phyloP scores from a whole-genome alignment of 2,329 filamentous ascomycete genomes.

The Trichoderma polysporum region DNA sequence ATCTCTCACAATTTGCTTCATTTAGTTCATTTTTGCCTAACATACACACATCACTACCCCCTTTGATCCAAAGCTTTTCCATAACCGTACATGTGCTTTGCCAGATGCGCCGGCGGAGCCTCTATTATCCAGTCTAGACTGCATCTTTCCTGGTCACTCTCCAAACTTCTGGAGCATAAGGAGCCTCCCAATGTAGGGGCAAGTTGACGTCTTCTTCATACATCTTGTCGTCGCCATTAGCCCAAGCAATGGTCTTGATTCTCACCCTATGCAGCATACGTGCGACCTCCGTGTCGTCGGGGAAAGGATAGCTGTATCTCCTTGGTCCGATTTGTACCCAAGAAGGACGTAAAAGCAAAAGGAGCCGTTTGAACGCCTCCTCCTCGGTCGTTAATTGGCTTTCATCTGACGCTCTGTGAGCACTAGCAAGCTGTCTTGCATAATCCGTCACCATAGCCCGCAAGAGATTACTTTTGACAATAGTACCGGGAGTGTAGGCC shows the following conservation, averaged over 20 bases:
- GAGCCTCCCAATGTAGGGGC: neutral
- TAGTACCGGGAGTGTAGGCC: neutral
- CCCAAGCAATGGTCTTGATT: neutral
- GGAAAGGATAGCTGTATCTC: neutral
- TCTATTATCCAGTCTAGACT: neutral
- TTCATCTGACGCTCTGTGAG: neutral
- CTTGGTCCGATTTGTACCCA: neutral
- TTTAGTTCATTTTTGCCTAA: no score
- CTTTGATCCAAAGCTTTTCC: no score
- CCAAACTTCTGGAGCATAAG: neutral
- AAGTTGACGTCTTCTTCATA: neutral
- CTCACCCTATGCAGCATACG: neutral
- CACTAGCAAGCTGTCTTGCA: neutral
- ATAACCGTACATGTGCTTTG: no score
- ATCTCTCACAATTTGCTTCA: no score
- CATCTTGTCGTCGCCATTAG: neutral
- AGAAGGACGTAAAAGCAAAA: neutral
- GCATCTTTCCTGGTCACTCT: neutral
- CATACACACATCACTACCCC: no score
- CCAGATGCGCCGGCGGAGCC: neutral
- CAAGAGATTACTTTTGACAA: neutral
- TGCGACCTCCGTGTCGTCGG: neutral
- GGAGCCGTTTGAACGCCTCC: neutral
- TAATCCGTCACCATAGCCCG: neutral
- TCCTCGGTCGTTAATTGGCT: neutral